These are phyloP conservation scores for Zizania latifolia DNA, from an alignment of 176 grass and related monocot genomes.

Conservation along the genomic window DNA sequence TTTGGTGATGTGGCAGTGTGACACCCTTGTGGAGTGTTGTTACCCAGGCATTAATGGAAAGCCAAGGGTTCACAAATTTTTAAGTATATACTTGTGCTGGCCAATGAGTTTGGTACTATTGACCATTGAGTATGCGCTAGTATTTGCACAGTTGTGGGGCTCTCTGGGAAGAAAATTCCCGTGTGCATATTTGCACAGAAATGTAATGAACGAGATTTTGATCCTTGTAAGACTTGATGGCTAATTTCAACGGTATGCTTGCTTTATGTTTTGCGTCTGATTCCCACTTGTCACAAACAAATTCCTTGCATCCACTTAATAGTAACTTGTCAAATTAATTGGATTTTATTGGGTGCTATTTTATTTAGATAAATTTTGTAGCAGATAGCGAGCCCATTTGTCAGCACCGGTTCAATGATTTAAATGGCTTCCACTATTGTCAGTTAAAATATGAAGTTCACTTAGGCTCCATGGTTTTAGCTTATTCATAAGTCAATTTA, in stretches of 20 bases:
- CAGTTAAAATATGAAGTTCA: neutral
- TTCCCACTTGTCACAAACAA: neutral
- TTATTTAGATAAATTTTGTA: too few relatives aligned
- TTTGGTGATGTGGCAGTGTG: constrained; percentile 8
- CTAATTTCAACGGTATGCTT: neutral
- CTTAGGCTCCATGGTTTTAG: too few relatives aligned
- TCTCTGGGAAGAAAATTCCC: neutral
- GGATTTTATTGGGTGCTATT: neutral
- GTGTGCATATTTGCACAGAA: constrained; percentile 23
- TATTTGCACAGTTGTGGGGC: constrained; percentile 9
- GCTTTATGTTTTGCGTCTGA: neutral
- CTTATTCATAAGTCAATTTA: too few relatives aligned
- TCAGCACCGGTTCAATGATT: neutral
- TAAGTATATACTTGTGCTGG: neutral
- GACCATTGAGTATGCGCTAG: neutral
- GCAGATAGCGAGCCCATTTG: neutral
- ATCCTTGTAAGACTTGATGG: neutral
- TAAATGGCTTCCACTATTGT: neutral
- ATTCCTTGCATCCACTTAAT: neutral
- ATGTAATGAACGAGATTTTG: constrained; percentile 9
- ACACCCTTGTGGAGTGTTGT: neutral
- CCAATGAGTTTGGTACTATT: constrained; percentile 6
- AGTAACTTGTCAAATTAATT: neutral
- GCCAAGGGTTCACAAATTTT: constrained; percentile 12
- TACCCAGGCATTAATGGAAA: neutral